Conservation (phyloP, 805 yeast species). For the Candida peoriensis region DNA sequence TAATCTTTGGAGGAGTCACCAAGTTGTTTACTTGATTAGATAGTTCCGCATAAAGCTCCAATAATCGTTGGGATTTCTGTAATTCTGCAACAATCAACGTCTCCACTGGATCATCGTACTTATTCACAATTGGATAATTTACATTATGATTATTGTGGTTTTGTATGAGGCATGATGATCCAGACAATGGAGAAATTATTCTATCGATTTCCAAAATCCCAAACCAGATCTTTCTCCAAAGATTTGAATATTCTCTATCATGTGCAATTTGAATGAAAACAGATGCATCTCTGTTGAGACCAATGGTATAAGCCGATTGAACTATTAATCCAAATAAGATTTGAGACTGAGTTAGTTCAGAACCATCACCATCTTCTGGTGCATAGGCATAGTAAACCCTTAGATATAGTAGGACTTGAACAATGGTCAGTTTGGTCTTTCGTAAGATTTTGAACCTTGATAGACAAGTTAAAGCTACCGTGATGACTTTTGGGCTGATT, state of each 20-base stretch:
- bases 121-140: slow-evolving; percentile 10
- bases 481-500: slow-evolving; percentile 32
- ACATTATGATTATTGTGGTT: slow-evolving; percentile 13
- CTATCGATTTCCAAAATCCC: slow-evolving; percentile 22
- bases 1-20: slow-evolving; percentile 12
- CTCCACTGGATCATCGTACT: slow-evolving; percentile 8
- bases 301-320: slow-evolving; percentile 41
- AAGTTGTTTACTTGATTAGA: slow-evolving; percentile 19
- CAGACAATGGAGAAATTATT: slow-evolving; percentile 17
- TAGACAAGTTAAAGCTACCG: slow-evolving; percentile 34
- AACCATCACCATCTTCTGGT: slow-evolving; percentile 47
- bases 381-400: slow-evolving; percentile 36
- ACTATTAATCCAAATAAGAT: slow-evolving; percentile 32
- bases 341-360: slow-evolving; percentile 37
- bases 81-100: slow-evolving; percentile 11
- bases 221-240: slow-evolving; percentile 23
- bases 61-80: slow-evolving; percentile 14
- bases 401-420: slow-evolving; percentile 40
- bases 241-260: slow-evolving; percentile 14
- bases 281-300: slow-evolving; percentile 44
- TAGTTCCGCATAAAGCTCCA: slow-evolving; percentile 13
- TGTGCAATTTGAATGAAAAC: slow-evolving; percentile 16
- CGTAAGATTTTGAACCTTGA: slow-evolving; percentile 37
- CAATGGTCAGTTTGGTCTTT: slow-evolving; percentile 32
- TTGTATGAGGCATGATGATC: slow-evolving; percentile 19